A percentile compares a stretch with the other conserved stretches of the same genome.
phyloP scores from a whole-genome alignment of 2,329 filamentous ascomycete genomes.

The Paraphoma chrysanthemicola region DNA sequence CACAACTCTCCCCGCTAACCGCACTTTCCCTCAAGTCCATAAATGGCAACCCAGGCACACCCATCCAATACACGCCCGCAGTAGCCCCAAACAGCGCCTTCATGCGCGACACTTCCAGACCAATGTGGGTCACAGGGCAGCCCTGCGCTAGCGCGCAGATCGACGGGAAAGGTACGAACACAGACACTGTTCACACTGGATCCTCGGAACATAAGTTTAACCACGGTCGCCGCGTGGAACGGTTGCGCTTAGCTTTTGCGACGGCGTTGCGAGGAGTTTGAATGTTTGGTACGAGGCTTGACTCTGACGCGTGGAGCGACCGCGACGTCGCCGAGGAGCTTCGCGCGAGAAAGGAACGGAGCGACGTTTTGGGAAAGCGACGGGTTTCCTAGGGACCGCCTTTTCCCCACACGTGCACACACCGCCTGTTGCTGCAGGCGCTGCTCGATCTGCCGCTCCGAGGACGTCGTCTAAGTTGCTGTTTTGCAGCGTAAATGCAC shows the following conservation, averaged over 20 bases:
- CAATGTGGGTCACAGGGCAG: constrained; percentile 4
- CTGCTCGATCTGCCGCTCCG: neutral
- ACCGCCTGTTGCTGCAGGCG: neutral
- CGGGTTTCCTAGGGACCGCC: neutral
- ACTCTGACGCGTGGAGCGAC: too few relatives aligned
- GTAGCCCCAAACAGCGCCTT: constrained; percentile 5
- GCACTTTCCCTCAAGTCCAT: neutral
- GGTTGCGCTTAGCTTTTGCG: neutral
- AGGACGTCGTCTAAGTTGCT: neutral
- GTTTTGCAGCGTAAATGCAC: neutral
- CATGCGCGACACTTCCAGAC: constrained; percentile 3
- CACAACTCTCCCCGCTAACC: neutral
- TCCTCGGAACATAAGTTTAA: too few relatives aligned
- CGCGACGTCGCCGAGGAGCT: neutral
- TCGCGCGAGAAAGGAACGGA: neutral
- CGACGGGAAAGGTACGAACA: neutral
- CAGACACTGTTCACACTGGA: too few relatives aligned
- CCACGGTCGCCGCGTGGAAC: neutral
- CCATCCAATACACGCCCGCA: constrained; percentile 11
- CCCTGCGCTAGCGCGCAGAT: constrained; percentile 5
- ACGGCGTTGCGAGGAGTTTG: neutral
- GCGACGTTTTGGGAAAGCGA: neutral
- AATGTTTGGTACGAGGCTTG: neutral
- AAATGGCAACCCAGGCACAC: neutral
- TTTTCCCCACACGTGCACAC: neutral